A percentile compares a stretch with the other conserved stretches of the same genome.
Conservation (phyloP, 1,284 basidiomycete genomes). For the Austroboletus novae-zelandiae region DNA sequence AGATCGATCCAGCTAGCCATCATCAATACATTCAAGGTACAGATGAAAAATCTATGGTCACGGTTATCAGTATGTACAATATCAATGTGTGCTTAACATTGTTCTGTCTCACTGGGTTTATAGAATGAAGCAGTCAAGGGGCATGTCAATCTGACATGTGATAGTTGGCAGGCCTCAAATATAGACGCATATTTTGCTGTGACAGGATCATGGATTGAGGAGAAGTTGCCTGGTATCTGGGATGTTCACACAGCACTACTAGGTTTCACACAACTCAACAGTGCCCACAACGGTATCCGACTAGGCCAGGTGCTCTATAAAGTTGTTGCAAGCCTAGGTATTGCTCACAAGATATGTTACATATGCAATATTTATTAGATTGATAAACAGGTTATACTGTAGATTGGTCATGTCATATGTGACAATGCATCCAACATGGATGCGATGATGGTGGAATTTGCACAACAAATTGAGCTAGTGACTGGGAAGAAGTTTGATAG, state of each 20-base stretch:
- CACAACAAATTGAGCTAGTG: background rate
- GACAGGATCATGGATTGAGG: conserved; percentile 12
- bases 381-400: too few species aligned
- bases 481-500: background rate
- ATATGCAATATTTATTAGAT: too few species aligned
- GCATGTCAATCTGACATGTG: background rate
- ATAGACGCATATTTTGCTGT: conserved; percentile 6
- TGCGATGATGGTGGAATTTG: background rate
- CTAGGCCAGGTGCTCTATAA: background rate
- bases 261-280: conserved; percentile 7
- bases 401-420: background rate
- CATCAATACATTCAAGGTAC: too few species aligned
- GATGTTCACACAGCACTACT: conserved; percentile 3
- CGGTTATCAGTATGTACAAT: too few species aligned
- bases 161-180: too few species aligned
- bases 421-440: background rate
- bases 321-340: background rate
- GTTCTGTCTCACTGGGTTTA: too few species aligned
- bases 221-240: too few species aligned
- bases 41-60: too few species aligned
- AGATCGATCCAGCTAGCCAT: too few species aligned
- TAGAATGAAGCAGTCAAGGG: background rate
- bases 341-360: background rate
- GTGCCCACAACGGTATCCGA: conserved; percentile 2
- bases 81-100: too few species aligned